phyloP scores from a whole-genome alignment of 768 basidiomycete genomes.

The Russula compacta region DNA sequence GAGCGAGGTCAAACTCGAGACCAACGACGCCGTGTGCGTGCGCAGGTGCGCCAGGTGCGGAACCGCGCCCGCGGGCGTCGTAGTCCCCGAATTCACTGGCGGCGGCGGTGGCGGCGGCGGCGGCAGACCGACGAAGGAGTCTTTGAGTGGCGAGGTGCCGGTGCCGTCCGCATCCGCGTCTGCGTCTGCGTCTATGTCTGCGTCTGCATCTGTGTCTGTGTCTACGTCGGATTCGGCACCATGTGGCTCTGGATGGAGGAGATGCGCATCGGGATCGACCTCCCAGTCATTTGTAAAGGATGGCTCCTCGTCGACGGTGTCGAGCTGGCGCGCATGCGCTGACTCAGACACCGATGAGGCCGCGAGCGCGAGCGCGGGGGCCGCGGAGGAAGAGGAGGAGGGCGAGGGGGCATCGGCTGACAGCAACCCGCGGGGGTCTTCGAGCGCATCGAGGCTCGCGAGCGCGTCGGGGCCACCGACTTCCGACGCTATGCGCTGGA shows the following conservation, averaged over 20 bases:
- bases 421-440: conserved; percentile 34
- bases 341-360: not conserved
- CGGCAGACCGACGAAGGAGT: conserved; percentile 38
- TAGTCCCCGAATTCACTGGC: conserved; percentile 38
- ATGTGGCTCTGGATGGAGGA: conserved; percentile 5
- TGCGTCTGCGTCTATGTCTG: conserved; percentile 14
- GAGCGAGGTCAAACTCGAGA: conserved; percentile 63
- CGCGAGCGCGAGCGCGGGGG: conserved; percentile 1
- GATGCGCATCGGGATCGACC: conserved; percentile 41
- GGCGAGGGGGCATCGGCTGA: conserved; percentile 32
- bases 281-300: conserved; percentile 46
- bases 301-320: conserved; percentile 27
- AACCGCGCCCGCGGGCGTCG: conserved; percentile 51
- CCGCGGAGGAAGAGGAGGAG: conserved; percentile 24
- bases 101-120: conserved; percentile 34
- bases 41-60: conserved; percentile 65
- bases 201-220: conserved; percentile 7
- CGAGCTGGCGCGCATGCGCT: conserved; percentile 15
- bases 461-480: conserved; percentile 70
- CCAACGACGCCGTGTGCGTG: conserved; percentile 63
- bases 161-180: conserved; percentile 33
- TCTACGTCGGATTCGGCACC: conserved; percentile 1
- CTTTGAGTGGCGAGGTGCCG: conserved; percentile 43
- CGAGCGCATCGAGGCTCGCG: conserved; percentile 56
- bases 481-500: conserved; percentile 67